phyloP scores from a whole-genome alignment of 495 filamentous ascomycete genomes.

The Penicillium arizonense region DNA sequence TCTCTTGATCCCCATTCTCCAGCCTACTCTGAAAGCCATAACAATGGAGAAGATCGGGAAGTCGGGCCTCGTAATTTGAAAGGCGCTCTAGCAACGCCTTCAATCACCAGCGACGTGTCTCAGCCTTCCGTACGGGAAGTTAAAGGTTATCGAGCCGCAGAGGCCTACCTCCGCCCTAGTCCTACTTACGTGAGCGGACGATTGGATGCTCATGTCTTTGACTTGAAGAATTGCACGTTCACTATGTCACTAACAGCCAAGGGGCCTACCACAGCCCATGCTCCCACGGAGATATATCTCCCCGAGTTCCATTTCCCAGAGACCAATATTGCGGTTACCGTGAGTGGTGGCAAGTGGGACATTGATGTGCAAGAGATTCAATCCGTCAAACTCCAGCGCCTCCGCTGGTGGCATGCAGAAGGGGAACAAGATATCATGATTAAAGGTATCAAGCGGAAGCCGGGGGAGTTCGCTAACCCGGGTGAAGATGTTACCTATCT shows the following conservation, averaged over 20 bases:
- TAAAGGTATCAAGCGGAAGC: constrained; percentile 66
- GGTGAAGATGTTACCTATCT: constrained; percentile 64
- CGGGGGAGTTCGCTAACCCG: constrained; percentile 33
- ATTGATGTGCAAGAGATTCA: constrained; percentile 70
- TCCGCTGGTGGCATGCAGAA: constrained; percentile 88
- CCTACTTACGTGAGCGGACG: constrained; percentile 73
- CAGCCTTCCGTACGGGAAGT: constrained; percentile 47
- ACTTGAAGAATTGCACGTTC: constrained; percentile 73
- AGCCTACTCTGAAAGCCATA: constrained; percentile 57
- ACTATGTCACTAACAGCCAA: constrained; percentile 60
- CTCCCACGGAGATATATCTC: constrained; percentile 81
- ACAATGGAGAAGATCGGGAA: constrained; percentile 51
- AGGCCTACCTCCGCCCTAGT: constrained; percentile 86
- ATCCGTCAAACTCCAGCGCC: constrained; percentile 63
- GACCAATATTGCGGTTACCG: constrained; percentile 61
- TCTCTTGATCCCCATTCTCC: constrained; percentile 51
- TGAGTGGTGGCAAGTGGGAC: constrained; percentile 86
- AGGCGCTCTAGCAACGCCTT: constrained; percentile 65
- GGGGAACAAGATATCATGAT: constrained; percentile 81
- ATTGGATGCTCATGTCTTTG: constrained; percentile 69
- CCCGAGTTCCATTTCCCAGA: constrained; percentile 93
- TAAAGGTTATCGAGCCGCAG: constrained; percentile 82
- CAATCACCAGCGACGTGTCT: constrained; percentile 60
- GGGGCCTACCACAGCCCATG: constrained; percentile 49
- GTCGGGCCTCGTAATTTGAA: constrained; percentile 72